Evolutionary conservation across 345 rosid species (phyloP), one percentile per base, ranked within the genome.

Genomic region (Acer campestre): DNA sequence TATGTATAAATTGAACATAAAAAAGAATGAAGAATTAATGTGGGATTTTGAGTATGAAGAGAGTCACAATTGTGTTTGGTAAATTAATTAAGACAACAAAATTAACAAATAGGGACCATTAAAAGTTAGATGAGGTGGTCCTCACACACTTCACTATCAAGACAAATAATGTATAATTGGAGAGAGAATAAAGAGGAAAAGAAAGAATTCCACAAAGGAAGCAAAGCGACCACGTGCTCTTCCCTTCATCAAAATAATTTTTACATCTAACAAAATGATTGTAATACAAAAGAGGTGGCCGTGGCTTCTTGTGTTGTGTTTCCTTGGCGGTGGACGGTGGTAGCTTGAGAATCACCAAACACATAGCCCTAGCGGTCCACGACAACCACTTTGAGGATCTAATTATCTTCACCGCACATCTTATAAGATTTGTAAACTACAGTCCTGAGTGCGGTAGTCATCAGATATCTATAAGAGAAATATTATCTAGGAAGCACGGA

Each of bases 271-370:
- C 20, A 17, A 58, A 17, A 46, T 68, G 58, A 48, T 68, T 44
- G 72, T 48, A 46, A 13, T 7, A 2, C 7, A 20, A 17, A n/a
- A 18, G 22, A 40, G 46, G 69, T 2, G 53, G 53, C 13, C 4
- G 0, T 56, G 35, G 35, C 35, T 56, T 16, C 22, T n/a, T n/a
- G n/a, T 56, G 61, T 56, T 56, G 66, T 72, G 75, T 72, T 72
- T 38, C 75, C 67, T 72, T 59, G 66, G 67, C n/a, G n/a, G n/a
- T n/a, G n/a, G n/a, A n/a, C 55, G 75, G 67, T 20, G 75, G 75
- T 56, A 71, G 75, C 64, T 31, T 71, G 7, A 3, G n/a, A 25
- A 71, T 31, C 44, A 17, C 48, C 10, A 18, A 23, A 7, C 23
- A 55, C 63, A 55, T 20, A 16, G 0, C 42, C 25, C 4, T 49